Evolutionary conservation across 257 asterid genomes (phyloP).

Genomic region (Salvia splendens): DNA sequence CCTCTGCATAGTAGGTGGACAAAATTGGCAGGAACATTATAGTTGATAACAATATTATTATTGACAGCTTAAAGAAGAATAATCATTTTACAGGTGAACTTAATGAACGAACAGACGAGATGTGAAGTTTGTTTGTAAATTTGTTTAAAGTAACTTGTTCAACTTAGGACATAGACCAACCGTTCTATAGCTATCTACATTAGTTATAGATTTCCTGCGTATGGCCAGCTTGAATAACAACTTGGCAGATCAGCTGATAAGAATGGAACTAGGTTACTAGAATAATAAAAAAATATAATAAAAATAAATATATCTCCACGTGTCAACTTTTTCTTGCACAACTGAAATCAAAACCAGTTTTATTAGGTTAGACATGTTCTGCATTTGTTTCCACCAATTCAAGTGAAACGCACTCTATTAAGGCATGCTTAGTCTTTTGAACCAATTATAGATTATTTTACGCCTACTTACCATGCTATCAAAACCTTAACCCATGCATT

Average conservation of each 20-base stretch:
- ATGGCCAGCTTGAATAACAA: constrained; percentile 3
- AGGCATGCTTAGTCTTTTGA: neutral
- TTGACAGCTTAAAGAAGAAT: constrained; percentile 15
- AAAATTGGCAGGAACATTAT: neutral
- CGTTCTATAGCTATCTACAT: neutral
- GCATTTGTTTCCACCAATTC: neutral
- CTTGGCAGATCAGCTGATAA: neutral
- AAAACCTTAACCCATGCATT: too few species aligned
- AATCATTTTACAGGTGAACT: neutral
- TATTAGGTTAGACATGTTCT: neutral
- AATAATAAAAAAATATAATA: too few species aligned
- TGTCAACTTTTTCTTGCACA: neutral
- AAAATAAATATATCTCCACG: neutral
- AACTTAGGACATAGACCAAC: neutral
- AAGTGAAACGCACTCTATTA: neutral
- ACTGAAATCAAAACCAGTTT: neutral
- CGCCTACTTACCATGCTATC: neutral
- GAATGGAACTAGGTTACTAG: neutral
- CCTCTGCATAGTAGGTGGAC: neutral
- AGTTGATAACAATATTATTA: constrained; percentile 7
- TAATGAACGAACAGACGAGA: neutral
- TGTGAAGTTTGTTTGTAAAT: neutral
- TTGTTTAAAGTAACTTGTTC: constrained; percentile 1
- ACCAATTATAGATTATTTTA: neutral
- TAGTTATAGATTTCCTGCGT: neutral